Base-by-base conservation (phyloP, 495 filamentous ascomycete species). In the Pyrenula aspistea region DNA sequence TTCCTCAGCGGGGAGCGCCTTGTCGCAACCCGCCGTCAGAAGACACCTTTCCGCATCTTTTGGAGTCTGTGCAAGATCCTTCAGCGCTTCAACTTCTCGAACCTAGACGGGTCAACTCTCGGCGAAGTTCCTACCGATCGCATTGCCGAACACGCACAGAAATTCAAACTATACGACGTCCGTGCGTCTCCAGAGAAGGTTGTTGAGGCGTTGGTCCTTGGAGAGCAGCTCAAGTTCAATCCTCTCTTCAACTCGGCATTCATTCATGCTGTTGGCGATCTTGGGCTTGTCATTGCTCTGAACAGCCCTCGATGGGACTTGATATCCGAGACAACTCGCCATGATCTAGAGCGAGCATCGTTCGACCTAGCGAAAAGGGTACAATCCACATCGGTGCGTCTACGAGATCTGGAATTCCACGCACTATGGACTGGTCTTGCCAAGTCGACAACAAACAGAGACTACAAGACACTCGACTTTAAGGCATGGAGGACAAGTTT, bases 221-320 rank as follows among this genome's bases (percentile, higher is more conserved):
- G 87, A 25, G 93, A 98, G 71, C 76, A 80, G 12, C 87, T 97
- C 81, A 82, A 83, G 36, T 95, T 82, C 53, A 84, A 82, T 66
- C 76, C 80, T 15, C 78, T 98, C 11, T 98, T 93, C 63, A 86
- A 88, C 57, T 91, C 96, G 64, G 91, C 86, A 3, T 98, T 95
- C 62, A 77, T 91, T 10, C 93, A 98, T 68, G 89, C 84, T n/a
- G 90, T 88, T 12, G 93, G 93, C 23, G 93, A 93, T 67, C 87
- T 91, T 62, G 83, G 88, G 10, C 81, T 83, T 47, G 71, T 97
- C 48, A 75, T 82, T 49, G 77, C 81, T 22, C 68, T 91, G 42
- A 77, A 82, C 21, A 85, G 81, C 59, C 80, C 84, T 0, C 82
- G 91, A 47, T 88, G 79, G 60, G 68, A 75, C 20, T 70, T 86